These are phyloP conservation scores for Verticillium nonalfalfae DNA, from an alignment of 2,329 filamentous ascomycete species.

Conservation along the genomic window DNA sequence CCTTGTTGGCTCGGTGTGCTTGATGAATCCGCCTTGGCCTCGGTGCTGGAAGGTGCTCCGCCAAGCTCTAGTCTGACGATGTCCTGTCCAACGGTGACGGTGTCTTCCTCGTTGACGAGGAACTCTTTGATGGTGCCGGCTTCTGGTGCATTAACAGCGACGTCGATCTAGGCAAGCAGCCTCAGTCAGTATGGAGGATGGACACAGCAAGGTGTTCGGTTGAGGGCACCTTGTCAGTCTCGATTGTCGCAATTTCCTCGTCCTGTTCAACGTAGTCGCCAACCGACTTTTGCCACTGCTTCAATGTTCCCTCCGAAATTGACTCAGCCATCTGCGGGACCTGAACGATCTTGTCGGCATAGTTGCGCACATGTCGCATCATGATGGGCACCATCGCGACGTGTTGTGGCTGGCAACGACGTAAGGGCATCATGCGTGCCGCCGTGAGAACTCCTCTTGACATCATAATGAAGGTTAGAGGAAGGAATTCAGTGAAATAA, in stretches of 20 bases:
- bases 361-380: slow-evolving; percentile 51
- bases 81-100: slow-evolving; percentile 89
- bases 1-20: background rate
- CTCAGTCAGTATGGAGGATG: background rate
- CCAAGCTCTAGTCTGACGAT: slow-evolving; percentile 81
- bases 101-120: slow-evolving; percentile 88
- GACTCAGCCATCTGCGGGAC: slow-evolving; percentile 98
- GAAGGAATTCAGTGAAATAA: background rate
- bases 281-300: slow-evolving; percentile 88
- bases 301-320: slow-evolving; percentile 93
- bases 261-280: slow-evolving; percentile 93
- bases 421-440: slow-evolving; percentile 36
- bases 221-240: slow-evolving; percentile 83
- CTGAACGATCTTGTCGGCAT: slow-evolving; percentile 82
- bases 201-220: background rate
- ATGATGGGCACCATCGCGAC: slow-evolving; percentile 21
- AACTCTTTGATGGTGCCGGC: slow-evolving; percentile 89
- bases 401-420: slow-evolving; percentile 24
- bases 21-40: slow-evolving; percentile 1
- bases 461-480: slow-evolving; percentile 27
- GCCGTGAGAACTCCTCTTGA: slow-evolving; percentile 36
- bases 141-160: slow-evolving; percentile 89
- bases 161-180: slow-evolving; percentile 69
- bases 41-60: slow-evolving; percentile 42
- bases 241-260: slow-evolving; percentile 97